A percentile compares a stretch with the other conserved stretches of the same genome.
These are phyloP conservation scores for Ogataea nonfermentans DNA, from an alignment of 805 yeast genomes.

Conservation along the genomic window DNA sequence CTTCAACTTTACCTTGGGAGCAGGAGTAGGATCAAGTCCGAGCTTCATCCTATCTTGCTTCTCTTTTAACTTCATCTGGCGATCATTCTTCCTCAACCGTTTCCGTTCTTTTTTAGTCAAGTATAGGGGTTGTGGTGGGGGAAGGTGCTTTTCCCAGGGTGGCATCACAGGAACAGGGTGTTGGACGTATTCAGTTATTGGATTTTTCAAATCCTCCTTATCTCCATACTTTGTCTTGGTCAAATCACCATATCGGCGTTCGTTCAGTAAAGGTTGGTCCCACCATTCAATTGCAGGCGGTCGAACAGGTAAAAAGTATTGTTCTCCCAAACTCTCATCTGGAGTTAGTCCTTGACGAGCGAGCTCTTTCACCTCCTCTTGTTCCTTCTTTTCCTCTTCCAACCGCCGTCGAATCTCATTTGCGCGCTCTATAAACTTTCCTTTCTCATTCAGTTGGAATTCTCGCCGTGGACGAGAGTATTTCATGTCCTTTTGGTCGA, in stretches of 20 bases:
- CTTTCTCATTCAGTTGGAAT: slow-evolving; percentile 55
- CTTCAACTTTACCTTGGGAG: slow-evolving; percentile 80
- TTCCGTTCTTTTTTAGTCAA: slow-evolving; percentile 78
- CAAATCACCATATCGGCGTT: slow-evolving; percentile 36
- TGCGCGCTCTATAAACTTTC: slow-evolving; percentile 60
- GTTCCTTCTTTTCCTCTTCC: slow-evolving; percentile 33
- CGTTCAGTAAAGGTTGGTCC: slow-evolving; percentile 61
- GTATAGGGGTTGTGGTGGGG: slow-evolving; percentile 46
- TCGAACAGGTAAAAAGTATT: slow-evolving; percentile 40
- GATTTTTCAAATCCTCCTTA: slow-evolving; percentile 39
- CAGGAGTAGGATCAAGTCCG: slow-evolving; percentile 85
- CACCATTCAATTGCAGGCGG: slow-evolving; percentile 88
- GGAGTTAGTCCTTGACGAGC: slow-evolving; percentile 46
- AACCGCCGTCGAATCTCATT: slow-evolving; percentile 45
- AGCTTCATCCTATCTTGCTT: slow-evolving; percentile 72
- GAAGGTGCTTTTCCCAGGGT: slow-evolving; percentile 51
- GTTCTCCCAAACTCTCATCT: slow-evolving; percentile 55
- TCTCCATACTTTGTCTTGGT: slow-evolving; percentile 37
- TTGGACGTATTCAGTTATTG: slow-evolving; percentile 69
- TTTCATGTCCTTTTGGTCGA: slow-evolving; percentile 30
- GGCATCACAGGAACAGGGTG: slow-evolving; percentile 73
- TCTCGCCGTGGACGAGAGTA: slow-evolving; percentile 33
- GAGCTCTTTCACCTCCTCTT: slow-evolving; percentile 33
- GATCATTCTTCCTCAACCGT: slow-evolving; percentile 65
- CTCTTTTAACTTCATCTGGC: slow-evolving; percentile 63